phyloP scores from a whole-genome alignment of 2,329 filamentous ascomycete species.

The Sarocladium brachiariae region DNA sequence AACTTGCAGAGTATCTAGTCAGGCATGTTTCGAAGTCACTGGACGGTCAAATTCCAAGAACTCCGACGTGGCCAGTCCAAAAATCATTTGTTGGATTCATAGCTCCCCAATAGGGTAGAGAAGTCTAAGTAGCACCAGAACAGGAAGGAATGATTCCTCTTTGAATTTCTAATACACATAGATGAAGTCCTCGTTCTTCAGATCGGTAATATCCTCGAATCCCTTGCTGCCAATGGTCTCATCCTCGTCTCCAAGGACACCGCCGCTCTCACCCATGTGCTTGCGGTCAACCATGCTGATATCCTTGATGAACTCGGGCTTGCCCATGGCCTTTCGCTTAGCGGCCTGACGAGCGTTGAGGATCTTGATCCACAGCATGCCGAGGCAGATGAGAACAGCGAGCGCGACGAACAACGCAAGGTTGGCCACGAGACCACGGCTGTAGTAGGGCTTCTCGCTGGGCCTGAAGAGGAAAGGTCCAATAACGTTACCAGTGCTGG shows the following conservation, averaged over 20 bases:
- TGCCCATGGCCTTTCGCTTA: slow-evolving; percentile 26
- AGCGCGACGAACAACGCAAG: slow-evolving; percentile 53
- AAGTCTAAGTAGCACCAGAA: too few relatives aligned
- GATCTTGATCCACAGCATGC: slow-evolving; percentile 31
- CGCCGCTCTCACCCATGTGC: slow-evolving; percentile 16
- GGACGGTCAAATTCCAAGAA: too few relatives aligned
- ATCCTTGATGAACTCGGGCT: slow-evolving; percentile 46
- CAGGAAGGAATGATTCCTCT: too few relatives aligned
- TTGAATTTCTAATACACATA: slow-evolving; percentile 45
- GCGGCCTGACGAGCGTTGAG: slow-evolving; percentile 43
- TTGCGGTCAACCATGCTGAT: slow-evolving; percentile 39
- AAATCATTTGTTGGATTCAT: too few relatives aligned
- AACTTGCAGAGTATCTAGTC: too few relatives aligned
- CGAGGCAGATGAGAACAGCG: slow-evolving; percentile 34
- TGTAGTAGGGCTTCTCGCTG: slow-evolving; percentile 50
- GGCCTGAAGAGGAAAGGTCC: slow-evolving; percentile 55
- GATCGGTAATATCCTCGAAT: slow-evolving; percentile 45
- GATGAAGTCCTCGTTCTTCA: slow-evolving; percentile 55
- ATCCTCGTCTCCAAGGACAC: slow-evolving; percentile 15
- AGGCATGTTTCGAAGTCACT: too few relatives aligned
- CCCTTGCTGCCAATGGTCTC: slow-evolving; percentile 32
- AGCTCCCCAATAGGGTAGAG: too few relatives aligned
- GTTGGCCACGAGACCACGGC: slow-evolving; percentile 50
- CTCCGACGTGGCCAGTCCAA: too few relatives aligned
- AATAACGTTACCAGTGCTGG: slow-evolving; percentile 58